phyloP scores from a whole-genome alignment of 495 filamentous ascomycete species.

The Emericellopsis terricola region DNA sequence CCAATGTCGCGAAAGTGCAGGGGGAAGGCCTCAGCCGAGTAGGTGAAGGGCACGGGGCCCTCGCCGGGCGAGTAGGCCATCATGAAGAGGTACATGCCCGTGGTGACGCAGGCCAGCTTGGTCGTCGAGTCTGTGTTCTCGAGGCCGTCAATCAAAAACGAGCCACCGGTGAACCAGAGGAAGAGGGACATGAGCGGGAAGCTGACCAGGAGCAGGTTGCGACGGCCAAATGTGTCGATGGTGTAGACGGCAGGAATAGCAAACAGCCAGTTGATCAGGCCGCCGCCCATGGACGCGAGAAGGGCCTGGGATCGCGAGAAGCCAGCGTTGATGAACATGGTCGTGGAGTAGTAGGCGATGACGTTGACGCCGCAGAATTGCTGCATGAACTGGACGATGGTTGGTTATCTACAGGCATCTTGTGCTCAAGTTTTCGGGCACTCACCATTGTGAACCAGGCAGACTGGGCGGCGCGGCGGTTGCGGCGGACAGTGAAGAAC shows the following conservation, averaged over 20 bases:
- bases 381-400: slow-evolving; percentile 70
- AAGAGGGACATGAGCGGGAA: slow-evolving; percentile 61
- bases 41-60: slow-evolving; percentile 71
- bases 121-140: slow-evolving; percentile 11
- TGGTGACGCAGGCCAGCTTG: slow-evolving; percentile 38
- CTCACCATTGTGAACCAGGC: slow-evolving; percentile 3
- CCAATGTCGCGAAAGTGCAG: slow-evolving; percentile 54
- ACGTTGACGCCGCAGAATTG: slow-evolving; percentile 53
- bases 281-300: slow-evolving; percentile 52
- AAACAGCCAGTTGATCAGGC: slow-evolving; percentile 65
- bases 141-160: slow-evolving; percentile 52
- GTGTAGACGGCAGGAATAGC: slow-evolving; percentile 64
- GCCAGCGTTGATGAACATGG: slow-evolving; percentile 42
- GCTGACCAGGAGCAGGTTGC: slow-evolving; percentile 58
- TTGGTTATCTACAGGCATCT: slow-evolving; percentile 42
- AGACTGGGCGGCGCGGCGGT: slow-evolving; percentile 21
- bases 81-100: slow-evolving; percentile 60
- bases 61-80: slow-evolving; percentile 65
- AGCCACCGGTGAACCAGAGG: slow-evolving; percentile 66
- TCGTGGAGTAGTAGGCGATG: slow-evolving; percentile 52
- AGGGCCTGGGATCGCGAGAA: slow-evolving; percentile 39
- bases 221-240: slow-evolving; percentile 69
- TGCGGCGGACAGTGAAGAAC: slow-evolving; percentile 55
- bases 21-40: slow-evolving; percentile 67
- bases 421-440: slow-evolving; percentile 7